Evolutionary conservation across 1,284 basidiomycete species (phyloP).

Genomic region (Neolentinus lepideus): DNA sequence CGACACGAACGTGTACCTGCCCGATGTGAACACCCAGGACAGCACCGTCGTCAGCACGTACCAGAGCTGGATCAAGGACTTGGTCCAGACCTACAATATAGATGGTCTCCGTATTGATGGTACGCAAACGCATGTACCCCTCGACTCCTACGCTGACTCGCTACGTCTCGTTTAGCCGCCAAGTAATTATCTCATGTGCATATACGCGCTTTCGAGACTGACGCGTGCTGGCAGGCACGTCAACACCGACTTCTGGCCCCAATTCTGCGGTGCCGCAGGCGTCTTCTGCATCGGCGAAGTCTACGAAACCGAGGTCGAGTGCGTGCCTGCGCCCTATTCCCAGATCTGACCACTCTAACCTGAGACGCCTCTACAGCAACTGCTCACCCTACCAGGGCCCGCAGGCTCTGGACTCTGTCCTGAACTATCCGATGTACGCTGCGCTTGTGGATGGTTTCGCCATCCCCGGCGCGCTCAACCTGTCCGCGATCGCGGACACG

Average conservation of each 20-base stretch:
- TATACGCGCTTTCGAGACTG: background rate
- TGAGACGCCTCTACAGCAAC: constrained; percentile 13
- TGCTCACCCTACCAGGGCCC: constrained; percentile 17
- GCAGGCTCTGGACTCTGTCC: constrained; percentile 36
- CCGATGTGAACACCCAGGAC: constrained; percentile 71
- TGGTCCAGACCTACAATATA: constrained; percentile 59
- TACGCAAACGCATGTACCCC: too few relatives aligned
- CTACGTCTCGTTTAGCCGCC: constrained; percentile 15
- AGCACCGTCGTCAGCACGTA: constrained; percentile 51
- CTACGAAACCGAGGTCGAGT: constrained; percentile 53
- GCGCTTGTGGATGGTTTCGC: constrained; percentile 32
- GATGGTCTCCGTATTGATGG: constrained; percentile 77
- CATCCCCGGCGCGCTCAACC: constrained; percentile 25
- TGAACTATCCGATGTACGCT: constrained; percentile 49
- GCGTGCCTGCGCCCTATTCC: constrained; percentile 11
- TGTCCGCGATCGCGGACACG: constrained; percentile 23
- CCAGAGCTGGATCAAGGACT: constrained; percentile 51
- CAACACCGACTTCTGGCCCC: constrained; percentile 60
- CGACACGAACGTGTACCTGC: constrained; percentile 58
- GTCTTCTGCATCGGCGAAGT: constrained; percentile 87
- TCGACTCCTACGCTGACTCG: too few relatives aligned
- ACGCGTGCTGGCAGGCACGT: constrained; percentile 40
- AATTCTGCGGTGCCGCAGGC: constrained; percentile 64
- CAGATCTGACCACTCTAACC: background rate
- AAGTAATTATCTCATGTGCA: constrained; percentile 33